Evolutionary conservation across 306 rosid genomes (phyloP).

Genomic region (Styphnolobium japonicum): DNA sequence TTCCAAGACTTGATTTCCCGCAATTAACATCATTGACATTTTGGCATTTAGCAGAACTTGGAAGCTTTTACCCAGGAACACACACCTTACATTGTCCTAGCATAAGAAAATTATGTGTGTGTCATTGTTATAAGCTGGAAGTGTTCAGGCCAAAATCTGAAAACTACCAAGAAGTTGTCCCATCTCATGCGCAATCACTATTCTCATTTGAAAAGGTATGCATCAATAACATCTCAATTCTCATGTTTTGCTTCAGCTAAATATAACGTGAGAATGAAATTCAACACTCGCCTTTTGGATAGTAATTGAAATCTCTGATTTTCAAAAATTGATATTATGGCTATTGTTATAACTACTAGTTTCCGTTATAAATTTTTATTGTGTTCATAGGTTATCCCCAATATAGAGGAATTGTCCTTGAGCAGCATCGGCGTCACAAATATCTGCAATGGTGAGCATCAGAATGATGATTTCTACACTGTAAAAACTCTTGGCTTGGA

Average conservation of each 20-base stretch:
- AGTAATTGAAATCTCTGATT: too few relatives aligned
- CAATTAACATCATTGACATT: background rate
- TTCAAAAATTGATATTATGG: accelerated
- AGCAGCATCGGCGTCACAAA: background rate
- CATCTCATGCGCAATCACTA: background rate
- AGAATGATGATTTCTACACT: background rate
- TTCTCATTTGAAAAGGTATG: background rate
- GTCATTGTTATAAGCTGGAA: background rate
- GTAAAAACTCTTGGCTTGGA: background rate
- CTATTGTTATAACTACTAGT: accelerated
- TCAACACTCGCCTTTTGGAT: background rate
- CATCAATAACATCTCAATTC: background rate
- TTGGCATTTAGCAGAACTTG: background rate
- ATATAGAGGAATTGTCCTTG: background rate
- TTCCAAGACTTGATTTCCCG: background rate
- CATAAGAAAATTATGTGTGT: background rate
- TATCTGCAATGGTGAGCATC: background rate
- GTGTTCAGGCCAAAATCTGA: background rate
- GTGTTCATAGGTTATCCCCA: background rate
- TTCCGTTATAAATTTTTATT: too few relatives aligned
- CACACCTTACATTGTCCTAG: background rate
- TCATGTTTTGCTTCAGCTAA: background rate
- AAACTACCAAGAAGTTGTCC: background rate
- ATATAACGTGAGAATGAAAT: background rate
- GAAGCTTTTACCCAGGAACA: background rate